A percentile compares a stretch with the other conserved stretches of the same genome.
Evolutionary conservation across 2,329 filamentous ascomycete species (phyloP).

Genomic region (Coniochaeta sp.): DNA sequence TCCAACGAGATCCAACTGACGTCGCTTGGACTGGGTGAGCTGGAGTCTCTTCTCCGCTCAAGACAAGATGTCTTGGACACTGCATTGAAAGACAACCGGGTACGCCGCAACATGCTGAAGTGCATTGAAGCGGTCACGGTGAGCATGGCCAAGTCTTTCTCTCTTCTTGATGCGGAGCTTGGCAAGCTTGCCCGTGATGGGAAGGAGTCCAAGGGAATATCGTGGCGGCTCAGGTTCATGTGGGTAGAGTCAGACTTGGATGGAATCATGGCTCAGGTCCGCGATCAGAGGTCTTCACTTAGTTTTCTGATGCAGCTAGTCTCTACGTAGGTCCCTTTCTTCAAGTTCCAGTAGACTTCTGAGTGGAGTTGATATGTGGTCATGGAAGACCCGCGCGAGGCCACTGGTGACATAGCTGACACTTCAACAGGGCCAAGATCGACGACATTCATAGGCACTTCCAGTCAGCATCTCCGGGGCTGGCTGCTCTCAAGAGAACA

Average conservation of each 20-base stretch:
- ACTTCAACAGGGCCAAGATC: neutral
- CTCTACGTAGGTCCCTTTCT: neutral
- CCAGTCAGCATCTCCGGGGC: neutral
- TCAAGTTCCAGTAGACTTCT: too few relatives aligned
- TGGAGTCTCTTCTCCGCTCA: neutral
- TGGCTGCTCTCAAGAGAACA: neutral
- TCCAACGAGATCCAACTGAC: constrained; percentile 1
- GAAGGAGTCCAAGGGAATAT: neutral
- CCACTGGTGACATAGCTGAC: neutral
- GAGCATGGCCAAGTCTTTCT: constrained; percentile 1
- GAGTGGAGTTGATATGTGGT: neutral
- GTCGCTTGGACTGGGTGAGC: neutral
- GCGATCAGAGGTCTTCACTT: constrained; percentile 1
- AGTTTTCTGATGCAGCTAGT: constrained; percentile 1
- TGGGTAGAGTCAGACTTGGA: constrained; percentile 1
- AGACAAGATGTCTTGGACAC: neutral
- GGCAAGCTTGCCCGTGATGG: neutral
- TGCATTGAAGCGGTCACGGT: neutral
- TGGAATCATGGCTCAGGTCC: neutral
- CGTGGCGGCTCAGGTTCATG: constrained; percentile 1
- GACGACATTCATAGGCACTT: constrained; percentile 1
- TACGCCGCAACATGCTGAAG: neutral
- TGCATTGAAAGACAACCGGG: neutral
- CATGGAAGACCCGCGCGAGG: neutral
- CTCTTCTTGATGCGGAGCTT: neutral